Conservation (phyloP, 1,284 basidiomycete species). For the Tremellales sp. region DNA sequence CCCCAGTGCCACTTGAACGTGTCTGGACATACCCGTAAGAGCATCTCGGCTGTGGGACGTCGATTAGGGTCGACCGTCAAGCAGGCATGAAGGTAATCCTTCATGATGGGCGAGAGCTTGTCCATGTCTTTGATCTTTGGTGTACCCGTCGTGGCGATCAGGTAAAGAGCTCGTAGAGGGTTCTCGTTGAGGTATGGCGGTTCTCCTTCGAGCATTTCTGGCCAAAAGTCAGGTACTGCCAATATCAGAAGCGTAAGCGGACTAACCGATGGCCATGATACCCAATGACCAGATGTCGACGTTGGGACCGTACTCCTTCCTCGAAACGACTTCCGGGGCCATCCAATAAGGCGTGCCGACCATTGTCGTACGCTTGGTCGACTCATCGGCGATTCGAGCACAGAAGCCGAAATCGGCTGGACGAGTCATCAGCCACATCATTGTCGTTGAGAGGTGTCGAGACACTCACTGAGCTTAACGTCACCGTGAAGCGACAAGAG, state of each 20-base stretch:
- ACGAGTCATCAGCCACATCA: constrained; percentile 2
- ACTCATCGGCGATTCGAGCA: constrained; percentile 88
- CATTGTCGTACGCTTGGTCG: constrained; percentile 97
- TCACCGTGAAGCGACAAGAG: constrained; percentile 87
- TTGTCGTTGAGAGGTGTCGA: background rate
- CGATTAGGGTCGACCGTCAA: constrained; percentile 93
- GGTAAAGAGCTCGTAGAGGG: constrained; percentile 88
- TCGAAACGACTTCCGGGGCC: constrained; percentile 97
- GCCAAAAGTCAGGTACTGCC: too few relatives aligned
- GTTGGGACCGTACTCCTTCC: constrained; percentile 98
- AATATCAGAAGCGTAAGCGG: background rate
- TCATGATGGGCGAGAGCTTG: constrained; percentile 78
- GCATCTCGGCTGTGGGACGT: constrained; percentile 77
- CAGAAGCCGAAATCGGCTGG: constrained; percentile 98
- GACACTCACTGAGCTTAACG: constrained; percentile 86
- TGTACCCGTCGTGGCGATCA: constrained; percentile 98
- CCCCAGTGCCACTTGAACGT: background rate
- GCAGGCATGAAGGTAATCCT: constrained; percentile 83
- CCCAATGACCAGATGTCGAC: constrained; percentile 98
- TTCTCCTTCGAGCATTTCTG: constrained; percentile 99
- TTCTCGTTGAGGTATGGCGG: constrained; percentile 98
- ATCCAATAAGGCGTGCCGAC: constrained; percentile 99
- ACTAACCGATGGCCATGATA: constrained; percentile 94
- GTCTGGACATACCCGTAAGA: constrained; percentile 62
- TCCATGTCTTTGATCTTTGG: constrained; percentile 95